A percentile compares a stretch with the other conserved stretches of the same genome.
phyloP scores from a whole-genome alignment of 169 alveolate genomes.

The Eimeria necatrix region DNA sequence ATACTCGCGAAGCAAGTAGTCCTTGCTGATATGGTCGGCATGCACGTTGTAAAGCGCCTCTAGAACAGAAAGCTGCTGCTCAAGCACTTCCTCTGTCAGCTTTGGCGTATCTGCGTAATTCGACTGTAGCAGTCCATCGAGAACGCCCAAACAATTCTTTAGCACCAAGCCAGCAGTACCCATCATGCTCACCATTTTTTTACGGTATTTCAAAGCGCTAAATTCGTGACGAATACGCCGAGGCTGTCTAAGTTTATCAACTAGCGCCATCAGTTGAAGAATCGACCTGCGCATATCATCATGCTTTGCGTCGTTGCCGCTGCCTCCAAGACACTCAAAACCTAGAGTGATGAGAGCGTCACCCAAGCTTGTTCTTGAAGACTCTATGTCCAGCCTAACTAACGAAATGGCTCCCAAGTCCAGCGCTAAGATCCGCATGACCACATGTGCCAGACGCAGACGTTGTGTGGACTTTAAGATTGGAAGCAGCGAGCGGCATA shows the following conservation, averaged over 20 bases:
- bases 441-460: neutral
- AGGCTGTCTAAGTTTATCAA: neutral
- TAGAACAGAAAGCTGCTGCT: neutral
- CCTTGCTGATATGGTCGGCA: neutral
- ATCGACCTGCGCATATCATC: neutral
- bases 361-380: neutral
- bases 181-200: neutral
- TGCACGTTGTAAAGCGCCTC: neutral
- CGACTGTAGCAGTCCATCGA: neutral
- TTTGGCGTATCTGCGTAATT: neutral
- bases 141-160: neutral
- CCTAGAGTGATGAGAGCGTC: neutral
- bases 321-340: neutral
- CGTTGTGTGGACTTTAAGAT: neutral
- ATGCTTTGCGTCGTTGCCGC: neutral
- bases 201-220: neutral
- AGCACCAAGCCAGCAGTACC: neutral
- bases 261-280: neutral
- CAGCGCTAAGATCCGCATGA: neutral
- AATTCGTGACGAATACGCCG: neutral
- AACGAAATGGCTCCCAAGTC: neutral
- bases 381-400: neutral
- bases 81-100: neutral
- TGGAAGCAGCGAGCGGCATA: slow-evolving; percentile 3
- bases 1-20: neutral